Evolutionary conservation across 108 stramenopile genomes (phyloP).

Genomic region (Cylindrotheca closterium): DNA sequence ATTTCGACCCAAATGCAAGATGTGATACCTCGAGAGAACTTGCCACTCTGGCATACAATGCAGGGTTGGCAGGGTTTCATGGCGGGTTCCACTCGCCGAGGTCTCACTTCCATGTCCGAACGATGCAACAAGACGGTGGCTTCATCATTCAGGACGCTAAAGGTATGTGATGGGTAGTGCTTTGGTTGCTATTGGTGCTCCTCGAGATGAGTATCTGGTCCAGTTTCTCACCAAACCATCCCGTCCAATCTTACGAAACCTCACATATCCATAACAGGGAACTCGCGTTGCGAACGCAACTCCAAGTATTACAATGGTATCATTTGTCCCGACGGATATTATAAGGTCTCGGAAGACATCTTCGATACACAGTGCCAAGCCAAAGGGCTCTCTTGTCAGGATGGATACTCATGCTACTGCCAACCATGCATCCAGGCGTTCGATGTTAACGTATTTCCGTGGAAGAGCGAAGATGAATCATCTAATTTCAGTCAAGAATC

Average conservation of each 20-base stretch:
- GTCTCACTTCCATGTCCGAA: slow-evolving; percentile 30
- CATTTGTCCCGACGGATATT: slow-evolving; percentile 31
- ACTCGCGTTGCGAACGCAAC: slow-evolving; percentile 18
- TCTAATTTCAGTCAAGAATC: background rate
- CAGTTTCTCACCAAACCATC: too few species aligned
- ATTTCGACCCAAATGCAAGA: slow-evolving; percentile 3
- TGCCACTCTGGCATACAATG: background rate
- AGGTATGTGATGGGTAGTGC: background rate
- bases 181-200: background rate
- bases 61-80: slow-evolving; percentile 8
- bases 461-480: slow-evolving; percentile 4
- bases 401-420: slow-evolving; percentile 38
- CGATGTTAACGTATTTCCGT: slow-evolving; percentile 10
- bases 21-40: slow-evolving; percentile 16
- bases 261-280: background rate
- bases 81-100: slow-evolving; percentile 25
- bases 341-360: slow-evolving; percentile 1
- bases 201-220: too few species aligned
- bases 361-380: slow-evolving; percentile 22
- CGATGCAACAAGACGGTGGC: slow-evolving; percentile 27
- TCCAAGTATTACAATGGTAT: slow-evolving; percentile 32
- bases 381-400: slow-evolving; percentile 23
- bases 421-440: slow-evolving; percentile 33
- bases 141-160: slow-evolving; percentile 19
- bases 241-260: background rate